Base-by-base conservation (phyloP, 768 basidiomycete genomes). In the Fistulinella prunicolor region DNA sequence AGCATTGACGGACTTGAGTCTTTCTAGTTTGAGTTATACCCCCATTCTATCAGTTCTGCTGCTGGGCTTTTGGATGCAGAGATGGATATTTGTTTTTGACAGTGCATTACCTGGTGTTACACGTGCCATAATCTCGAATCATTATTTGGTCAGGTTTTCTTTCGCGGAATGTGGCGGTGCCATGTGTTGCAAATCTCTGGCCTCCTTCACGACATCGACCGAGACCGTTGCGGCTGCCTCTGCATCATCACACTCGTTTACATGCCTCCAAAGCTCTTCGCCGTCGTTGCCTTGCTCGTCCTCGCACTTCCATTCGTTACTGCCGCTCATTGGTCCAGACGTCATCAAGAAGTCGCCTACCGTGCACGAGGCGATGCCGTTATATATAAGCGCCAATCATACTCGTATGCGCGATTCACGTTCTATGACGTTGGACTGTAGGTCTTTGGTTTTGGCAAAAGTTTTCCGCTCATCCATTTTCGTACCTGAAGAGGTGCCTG, bases 371-470 rank as follows among this genome's bases (percentile, higher is more conserved):
- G 71, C 21, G 68, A 75, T 46, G 59, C 77, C 4, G 58, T 63
- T 16, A 56, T 78, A 39, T 65, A 67, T 30, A 73, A 71, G 52
- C 73, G 78, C 9, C 50, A 62, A 39, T 35, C n/a, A 0, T 72
- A 57, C 46, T 43, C 50, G 32, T 47, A 53, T 45, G 63, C 76
- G 3, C 73, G 73, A 44, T 78, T 77, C 66, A 78, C 82, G 13
- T 85, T 69, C 54, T 85, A 83, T 59, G 73, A 74, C 36, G 77
- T 75, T 47, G 80, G 80, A 49, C 55, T 77, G 80, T 81, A 50
- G 54, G 71, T 49, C 17, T 39, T 40, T 42, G 20, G 8, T 17
- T 24, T 34, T 50, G 34, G 17, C 54, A 28, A 22, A 42, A 41
- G 29, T 41, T 22, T 43, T 24, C 41, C 9, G 24, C 46, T 56